Percentiles rank a stretch among this genome's conserved stretches.
phyloP scores from a whole-genome alignment of 352 stramenopile species.

The Pythium utonaiense region DNA sequence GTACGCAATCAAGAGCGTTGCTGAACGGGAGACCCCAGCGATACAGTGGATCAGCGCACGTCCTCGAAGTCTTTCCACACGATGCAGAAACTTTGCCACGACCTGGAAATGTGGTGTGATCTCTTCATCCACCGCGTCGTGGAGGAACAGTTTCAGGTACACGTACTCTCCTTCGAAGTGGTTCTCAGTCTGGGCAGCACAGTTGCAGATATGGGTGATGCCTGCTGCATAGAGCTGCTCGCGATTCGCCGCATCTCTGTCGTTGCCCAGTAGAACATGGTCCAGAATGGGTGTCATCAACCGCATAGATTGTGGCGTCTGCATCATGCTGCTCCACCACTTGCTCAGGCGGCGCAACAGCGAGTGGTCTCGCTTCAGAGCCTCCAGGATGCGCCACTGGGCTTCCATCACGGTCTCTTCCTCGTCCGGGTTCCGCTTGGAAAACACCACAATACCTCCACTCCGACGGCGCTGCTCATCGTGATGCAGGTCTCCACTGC shows the following conservation, averaged over 20 bases:
- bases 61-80: constrained; percentile 41
- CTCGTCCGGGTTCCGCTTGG: constrained; percentile 49
- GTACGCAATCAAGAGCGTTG: constrained; percentile 55
- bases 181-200: constrained; percentile 41
- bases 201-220: constrained; percentile 69
- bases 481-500: constrained; percentile 34
- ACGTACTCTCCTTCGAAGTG: constrained; percentile 67
- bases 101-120: constrained; percentile 53
- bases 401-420: constrained; percentile 33
- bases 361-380: constrained; percentile 16
- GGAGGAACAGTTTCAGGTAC: constrained; percentile 55
- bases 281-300: constrained; percentile 30
- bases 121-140: constrained; percentile 48
- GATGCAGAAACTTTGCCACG: constrained; percentile 48
- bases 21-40: constrained; percentile 48
- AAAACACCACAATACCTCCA: constrained; percentile 36
- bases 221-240: constrained; percentile 37
- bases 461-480: constrained; percentile 29
- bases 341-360: constrained; percentile 3
- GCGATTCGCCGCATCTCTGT: constrained; percentile 39
- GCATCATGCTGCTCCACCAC: constrained; percentile 18
- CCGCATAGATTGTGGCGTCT: neutral
- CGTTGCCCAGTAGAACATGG: constrained; percentile 45
- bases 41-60: constrained; percentile 61
- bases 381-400: constrained; percentile 21